Evolutionary conservation across 1,284 basidiomycete species (phyloP).

Genomic region (Sporisorium sorghi): DNA sequence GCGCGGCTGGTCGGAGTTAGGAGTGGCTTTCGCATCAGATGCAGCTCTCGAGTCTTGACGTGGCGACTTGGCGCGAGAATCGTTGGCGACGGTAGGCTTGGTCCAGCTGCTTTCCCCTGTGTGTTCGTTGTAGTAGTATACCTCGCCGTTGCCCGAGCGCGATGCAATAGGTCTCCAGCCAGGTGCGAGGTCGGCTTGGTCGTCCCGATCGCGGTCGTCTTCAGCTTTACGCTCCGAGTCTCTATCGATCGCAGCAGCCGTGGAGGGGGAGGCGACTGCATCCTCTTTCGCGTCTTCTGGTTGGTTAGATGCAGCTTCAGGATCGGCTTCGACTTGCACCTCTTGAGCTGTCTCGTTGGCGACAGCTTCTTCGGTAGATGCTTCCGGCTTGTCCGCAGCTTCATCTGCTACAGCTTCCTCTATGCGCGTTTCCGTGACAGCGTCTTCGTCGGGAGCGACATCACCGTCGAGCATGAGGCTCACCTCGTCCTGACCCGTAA

Average conservation of each 20-base stretch:
- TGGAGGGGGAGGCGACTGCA: slow-evolving; percentile 6
- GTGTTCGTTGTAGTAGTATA: slow-evolving; percentile 48
- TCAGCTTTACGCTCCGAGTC: background rate
- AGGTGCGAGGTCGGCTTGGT: slow-evolving; percentile 11
- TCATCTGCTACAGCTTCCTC: background rate
- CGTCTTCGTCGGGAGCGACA: background rate
- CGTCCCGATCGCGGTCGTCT: background rate
- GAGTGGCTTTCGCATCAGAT: background rate
- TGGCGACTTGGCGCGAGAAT: slow-evolving; percentile 3
- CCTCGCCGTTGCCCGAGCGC: slow-evolving; percentile 34
- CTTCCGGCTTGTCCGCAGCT: background rate
- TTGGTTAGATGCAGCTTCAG: background rate
- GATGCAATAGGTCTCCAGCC: slow-evolving; percentile 41
- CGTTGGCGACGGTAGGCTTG: slow-evolving; percentile 16
- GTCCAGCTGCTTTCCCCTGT: slow-evolving; percentile 45
- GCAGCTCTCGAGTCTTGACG: background rate
- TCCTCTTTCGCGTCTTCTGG: background rate
- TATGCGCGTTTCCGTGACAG: background rate
- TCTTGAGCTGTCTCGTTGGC: background rate
- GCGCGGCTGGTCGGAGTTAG: slow-evolving; percentile 1
- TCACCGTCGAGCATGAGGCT: slow-evolving; percentile 32
- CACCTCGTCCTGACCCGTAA: slow-evolving; percentile 32
- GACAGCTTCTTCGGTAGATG: background rate
- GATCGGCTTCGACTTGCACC: background rate
- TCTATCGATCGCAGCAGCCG: background rate